Evolutionary conservation across 1,284 basidiomycete species (phyloP), one percentile per base, ranked within the genome.

Genomic region (Exobasidium rhododendri): DNA sequence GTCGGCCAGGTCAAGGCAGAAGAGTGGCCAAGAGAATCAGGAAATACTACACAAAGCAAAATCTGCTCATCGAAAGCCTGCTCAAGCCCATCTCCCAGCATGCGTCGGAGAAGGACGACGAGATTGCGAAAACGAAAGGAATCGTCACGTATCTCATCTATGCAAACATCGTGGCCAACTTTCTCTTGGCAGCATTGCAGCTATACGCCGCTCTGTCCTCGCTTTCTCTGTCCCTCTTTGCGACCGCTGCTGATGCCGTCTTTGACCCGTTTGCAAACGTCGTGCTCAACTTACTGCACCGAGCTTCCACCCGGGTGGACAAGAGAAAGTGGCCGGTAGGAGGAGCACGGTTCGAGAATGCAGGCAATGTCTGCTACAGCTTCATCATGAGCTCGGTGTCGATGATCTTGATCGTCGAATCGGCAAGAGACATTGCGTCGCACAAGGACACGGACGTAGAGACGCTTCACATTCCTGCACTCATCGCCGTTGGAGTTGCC

Each of bases 191-290:
- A 4, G 67, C 75, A 2, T 63, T 84, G 0, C 83, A 84, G 76
- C 79, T 85, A 5, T 86, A 85, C 76, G 94, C 91, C 13, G 94
- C 94, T 17, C 84, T 92, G 65, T 89, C 89, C 1, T 89, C 91
- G 2, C 75, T 86, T 14, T 94, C 92, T 0, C 83, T 97, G 11
- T 92, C 92, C 10, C 84, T 97, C 55, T 86, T 97, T 62, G 92
- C 93, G 24, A 94, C 91, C 1, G 89, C 86, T 24, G 88, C 94
- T 70, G 92, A 96, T 79, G 88, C 91, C 14, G 86, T 91, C 22
- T 94, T 96, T 76, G 94, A 97, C 76, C 86, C 92, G 50, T 77
- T 90, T 57, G 93, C 92, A 66, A 97, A 96, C 73, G 80, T 94
- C 43, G 83, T 96, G 11, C 84, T 97, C 2, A 89, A 89, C 80